A percentile compares a stretch with the other conserved stretches of the same genome.
Conservation (phyloP, 1,139 yeast species). For the Fermentozyma sake region DNA sequence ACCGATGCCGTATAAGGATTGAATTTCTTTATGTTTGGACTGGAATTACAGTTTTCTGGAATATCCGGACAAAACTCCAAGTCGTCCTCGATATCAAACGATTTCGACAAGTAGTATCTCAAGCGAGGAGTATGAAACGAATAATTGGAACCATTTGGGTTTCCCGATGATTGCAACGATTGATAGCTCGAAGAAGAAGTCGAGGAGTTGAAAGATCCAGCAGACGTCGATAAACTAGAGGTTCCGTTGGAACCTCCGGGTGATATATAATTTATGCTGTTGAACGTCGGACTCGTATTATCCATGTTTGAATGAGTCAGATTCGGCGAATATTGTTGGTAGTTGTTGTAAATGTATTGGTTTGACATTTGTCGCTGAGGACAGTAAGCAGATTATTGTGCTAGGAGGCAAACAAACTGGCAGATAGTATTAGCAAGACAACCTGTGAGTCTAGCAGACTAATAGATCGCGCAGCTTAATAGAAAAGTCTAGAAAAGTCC, state of each 20-base stretch:
- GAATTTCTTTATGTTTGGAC: conserved; percentile 33
- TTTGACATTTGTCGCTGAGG: conserved; percentile 33
- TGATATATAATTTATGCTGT: conserved; percentile 20
- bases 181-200: conserved; percentile 8
- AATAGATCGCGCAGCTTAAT: too few species aligned
- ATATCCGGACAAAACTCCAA: conserved; percentile 64
- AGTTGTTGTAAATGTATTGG: conserved; percentile 31
- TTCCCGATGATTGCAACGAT: too few species aligned
- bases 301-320: conserved; percentile 13
- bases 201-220: conserved; percentile 7
- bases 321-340: conserved; percentile 36
- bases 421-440: too few species aligned
- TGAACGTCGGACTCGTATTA: conserved; percentile 28
- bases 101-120: conserved; percentile 49
- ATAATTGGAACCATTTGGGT: conserved; percentile 23
- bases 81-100: conserved; percentile 63
- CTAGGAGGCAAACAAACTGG: too few species aligned
- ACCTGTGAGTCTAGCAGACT: too few species aligned
- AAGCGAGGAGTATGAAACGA: conserved; percentile 41
- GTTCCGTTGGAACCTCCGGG: conserved; percentile 10
- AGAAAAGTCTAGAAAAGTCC: too few species aligned
- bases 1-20: conserved; percentile 58
- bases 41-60: conserved; percentile 14
- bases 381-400: too few species aligned
- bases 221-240: conserved; percentile 12